phyloP scores from a whole-genome alignment of 495 filamentous ascomycete genomes.

The Penicillium paradoxum region DNA sequence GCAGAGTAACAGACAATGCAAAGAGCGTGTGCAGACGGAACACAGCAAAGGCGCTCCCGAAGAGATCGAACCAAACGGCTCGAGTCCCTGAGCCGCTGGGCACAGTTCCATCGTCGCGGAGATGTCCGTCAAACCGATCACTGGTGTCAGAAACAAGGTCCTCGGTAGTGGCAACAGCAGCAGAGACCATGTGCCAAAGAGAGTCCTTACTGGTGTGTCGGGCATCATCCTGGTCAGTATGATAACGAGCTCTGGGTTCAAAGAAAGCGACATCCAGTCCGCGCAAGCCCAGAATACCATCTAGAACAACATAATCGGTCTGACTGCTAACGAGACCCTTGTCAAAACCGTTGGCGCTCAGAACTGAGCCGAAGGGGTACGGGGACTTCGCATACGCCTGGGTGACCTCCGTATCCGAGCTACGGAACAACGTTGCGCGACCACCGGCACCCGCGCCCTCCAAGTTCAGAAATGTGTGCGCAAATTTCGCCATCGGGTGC shows the following conservation, averaged over 20 bases:
- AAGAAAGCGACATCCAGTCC: constrained; percentile 92
- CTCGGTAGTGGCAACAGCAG: constrained; percentile 66
- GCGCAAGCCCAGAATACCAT: constrained; percentile 72
- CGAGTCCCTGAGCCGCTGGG: constrained; percentile 61
- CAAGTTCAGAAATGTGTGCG: constrained; percentile 85
- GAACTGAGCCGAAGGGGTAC: constrained; percentile 77
- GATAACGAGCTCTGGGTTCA: constrained; percentile 79
- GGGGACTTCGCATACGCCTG: constrained; percentile 63
- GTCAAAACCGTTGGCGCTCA: constrained; percentile 79
- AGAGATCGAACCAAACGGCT: constrained; percentile 93
- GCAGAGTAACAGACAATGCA: constrained; percentile 75
- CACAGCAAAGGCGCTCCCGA: constrained; percentile 74
- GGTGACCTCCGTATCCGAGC: constrained; percentile 83
- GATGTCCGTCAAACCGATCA: constrained; percentile 58
- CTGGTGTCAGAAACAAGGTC: constrained; percentile 65
- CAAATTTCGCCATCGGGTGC: constrained; percentile 70
- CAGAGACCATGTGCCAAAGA: constrained; percentile 91
- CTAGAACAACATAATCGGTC: constrained; percentile 87
- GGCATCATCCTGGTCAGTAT: constrained; percentile 85
- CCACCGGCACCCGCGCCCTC: constrained; percentile 95
- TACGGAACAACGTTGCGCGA: constrained; percentile 78
- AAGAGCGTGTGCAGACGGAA: constrained; percentile 78
- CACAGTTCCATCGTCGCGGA: constrained; percentile 56
- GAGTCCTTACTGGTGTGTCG: constrained; percentile 69
- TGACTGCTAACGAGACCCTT: constrained; percentile 70